Base-by-base conservation (phyloP, 2,329 filamentous ascomycete species). In the Keithomyces neogunnii region DNA sequence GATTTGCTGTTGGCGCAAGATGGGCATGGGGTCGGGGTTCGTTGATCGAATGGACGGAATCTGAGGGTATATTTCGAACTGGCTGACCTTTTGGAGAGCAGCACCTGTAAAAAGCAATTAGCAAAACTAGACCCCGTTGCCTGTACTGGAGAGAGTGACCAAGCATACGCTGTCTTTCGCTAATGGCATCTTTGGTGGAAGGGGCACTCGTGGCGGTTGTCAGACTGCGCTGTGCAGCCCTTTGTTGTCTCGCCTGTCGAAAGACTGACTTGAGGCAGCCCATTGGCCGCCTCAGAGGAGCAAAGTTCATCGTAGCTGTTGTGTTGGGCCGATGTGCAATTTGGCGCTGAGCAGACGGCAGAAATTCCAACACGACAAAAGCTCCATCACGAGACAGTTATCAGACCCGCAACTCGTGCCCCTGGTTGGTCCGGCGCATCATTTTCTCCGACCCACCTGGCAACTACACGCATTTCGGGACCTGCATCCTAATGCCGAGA, bases 1-100 rank as follows among this genome's bases (percentile, higher is more conserved):
- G 63, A 95, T 78, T 71, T 95, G 89, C 51, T 80, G 71, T 48
- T 77, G 67, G 59, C 84, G 84, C 60, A 95, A 76, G 52, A 78
- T 68, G 38, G 75, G 74, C 62, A 97, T 72, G 28, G 90, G 85
- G 62, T 90, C 77, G 52, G 82, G 80, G 69, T 78, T 80, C 51
- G 71, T 69, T 52, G 74, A 69, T 52, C 74, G 72, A 48, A 79
- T 69, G 8, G 82, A 80, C 35, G 78, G 75, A 10, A 78, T 70
- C 10, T 80, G 76, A 3, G 78, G 77, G 66, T 76, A 80, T 45
- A 81, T 66, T 56, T 75, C 69, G 65, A 81, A 81, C 47, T 65
- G 66, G 51, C 51, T 58, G 43, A 69, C 53, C 56, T 66, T 70
- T 47, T 59, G 55, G 32, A 61, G 59, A 56, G 71, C 71, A 45